Evolutionary conservation across 1,284 basidiomycete species (phyloP), one percentile per base, ranked within the genome.

Genomic region (Meira nashicola): DNA sequence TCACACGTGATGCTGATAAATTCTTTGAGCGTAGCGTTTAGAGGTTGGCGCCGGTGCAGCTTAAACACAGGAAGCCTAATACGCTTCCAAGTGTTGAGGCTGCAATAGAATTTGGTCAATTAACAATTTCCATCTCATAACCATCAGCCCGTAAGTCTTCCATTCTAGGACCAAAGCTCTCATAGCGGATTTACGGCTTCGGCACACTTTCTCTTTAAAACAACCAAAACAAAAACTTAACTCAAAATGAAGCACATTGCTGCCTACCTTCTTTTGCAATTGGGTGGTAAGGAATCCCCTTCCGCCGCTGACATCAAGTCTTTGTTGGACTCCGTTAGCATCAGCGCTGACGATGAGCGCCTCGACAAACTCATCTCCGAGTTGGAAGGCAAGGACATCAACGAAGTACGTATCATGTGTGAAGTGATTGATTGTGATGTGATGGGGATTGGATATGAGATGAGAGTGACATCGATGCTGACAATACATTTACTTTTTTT

Each of bases 231-330:
- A 43, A 58, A 40, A 50, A 40, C 39, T 19, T 33, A 19, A 1
- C 33, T 17, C 9, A 70, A 60, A 63, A 76, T 77, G 77, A 76
- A 76, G 73, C 63, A 68, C 65, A 73, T 74, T 64, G 78, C 75
- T 17, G 74, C 77, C 73, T 98, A 96, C 85, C 86, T 99, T 71
- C 90, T 99, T 81, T 91, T 97, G 82, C 88, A 90, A 82, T 86
- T 87, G 80, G 95, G 92, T 74, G 95, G 95, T 68, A 96, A 97
- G 81, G 80, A 77, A 67, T 86, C 85, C 68, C 95, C 95, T 68
- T 87, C 88, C 62, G 90, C 90, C 64, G 85, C 80, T 57, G 94
- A 97, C 81, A 84, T 99, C 83, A 93, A 88, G 83, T 86, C 86
- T 74, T 86, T 98, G 77, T 87, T 99, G 71, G 82, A 80, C 68